Conservation (phyloP, 805 yeast species). For the Lachancea nothofagi region DNA sequence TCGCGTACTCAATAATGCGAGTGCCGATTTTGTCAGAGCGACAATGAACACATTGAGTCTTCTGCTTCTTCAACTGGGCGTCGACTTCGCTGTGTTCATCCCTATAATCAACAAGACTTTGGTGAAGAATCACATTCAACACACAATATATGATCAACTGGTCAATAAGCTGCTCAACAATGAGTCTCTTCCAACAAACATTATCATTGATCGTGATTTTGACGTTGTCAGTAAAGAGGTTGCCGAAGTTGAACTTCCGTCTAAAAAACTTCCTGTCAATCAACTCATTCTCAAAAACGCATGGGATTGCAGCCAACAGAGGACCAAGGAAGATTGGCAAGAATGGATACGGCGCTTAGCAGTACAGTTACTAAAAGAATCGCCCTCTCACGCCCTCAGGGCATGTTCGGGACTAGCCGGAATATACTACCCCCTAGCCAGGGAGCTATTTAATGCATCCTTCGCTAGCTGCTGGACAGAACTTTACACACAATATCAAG, state of each 20-base stretch:
- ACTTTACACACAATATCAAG: constrained; percentile 80
- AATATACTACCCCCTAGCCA: constrained; percentile 80
- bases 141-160: constrained; percentile 72
- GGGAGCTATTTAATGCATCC: constrained; percentile 87
- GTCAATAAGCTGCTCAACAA: constrained; percentile 72
- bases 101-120: constrained; percentile 72
- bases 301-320: constrained; percentile 87
- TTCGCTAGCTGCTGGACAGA: constrained; percentile 96
- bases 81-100: constrained; percentile 78
- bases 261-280: constrained; percentile 68
- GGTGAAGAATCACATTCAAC: constrained; percentile 57
- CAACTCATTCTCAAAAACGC: constrained; percentile 63
- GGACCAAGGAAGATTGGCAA: constrained; percentile 95
- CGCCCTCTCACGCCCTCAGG: constrained; percentile 89
- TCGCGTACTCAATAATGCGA: constrained; percentile 49
- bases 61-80: constrained; percentile 72
- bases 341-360: constrained; percentile 91
- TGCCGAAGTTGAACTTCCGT: constrained; percentile 53
- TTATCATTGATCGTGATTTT: constrained; percentile 62
- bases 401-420: constrained; percentile 90
- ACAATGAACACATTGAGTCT: constrained; percentile 77
- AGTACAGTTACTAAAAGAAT: constrained; percentile 79
- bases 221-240: constrained; percentile 38
- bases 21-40: constrained; percentile 57
- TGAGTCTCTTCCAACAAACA: constrained; percentile 77